Conservation (phyloP, 768 basidiomycete species). For the Saitozyma podzolica region DNA sequence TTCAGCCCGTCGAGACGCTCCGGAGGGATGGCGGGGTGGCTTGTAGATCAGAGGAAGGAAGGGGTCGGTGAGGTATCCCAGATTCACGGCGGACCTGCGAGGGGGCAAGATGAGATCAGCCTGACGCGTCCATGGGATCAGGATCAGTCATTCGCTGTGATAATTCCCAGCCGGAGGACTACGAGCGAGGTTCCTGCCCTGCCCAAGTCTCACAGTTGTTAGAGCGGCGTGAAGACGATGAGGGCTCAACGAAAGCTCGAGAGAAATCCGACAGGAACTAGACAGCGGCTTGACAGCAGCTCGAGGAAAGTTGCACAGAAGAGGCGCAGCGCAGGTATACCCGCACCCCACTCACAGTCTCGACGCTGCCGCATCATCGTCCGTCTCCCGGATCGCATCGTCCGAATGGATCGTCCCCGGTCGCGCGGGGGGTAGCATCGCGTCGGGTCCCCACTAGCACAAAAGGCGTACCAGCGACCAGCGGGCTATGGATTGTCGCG, state of each 20-base stretch:
- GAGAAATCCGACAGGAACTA: too few relatives aligned
- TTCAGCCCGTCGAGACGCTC: constrained; percentile 29
- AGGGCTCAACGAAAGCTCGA: too few relatives aligned
- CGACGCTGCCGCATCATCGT: constrained; percentile 51
- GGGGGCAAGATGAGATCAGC: not conserved
- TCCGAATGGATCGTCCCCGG: constrained; percentile 13
- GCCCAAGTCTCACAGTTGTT: too few relatives aligned
- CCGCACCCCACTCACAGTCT: constrained; percentile 33
- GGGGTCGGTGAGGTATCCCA: constrained; percentile 76
- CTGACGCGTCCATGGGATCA: too few relatives aligned
- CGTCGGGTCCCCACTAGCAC: not conserved
- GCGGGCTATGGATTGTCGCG: too few relatives aligned
- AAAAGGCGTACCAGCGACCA: too few relatives aligned
- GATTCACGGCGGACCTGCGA: constrained; percentile 68
- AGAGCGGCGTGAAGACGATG: too few relatives aligned
- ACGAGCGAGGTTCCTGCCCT: too few relatives aligned
- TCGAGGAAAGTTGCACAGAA: not conserved
- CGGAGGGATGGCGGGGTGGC: constrained; percentile 60
- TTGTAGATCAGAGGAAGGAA: constrained; percentile 70
- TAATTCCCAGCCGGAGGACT: too few relatives aligned
- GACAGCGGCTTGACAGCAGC: too few relatives aligned
- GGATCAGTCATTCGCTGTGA: too few relatives aligned
- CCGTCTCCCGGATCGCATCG: constrained; percentile 49
- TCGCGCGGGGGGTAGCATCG: constrained; percentile 10
- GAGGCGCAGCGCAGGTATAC: constrained; percentile 4